phyloP scores from a whole-genome alignment of 768 basidiomycete species.

The Leccinum sublutescens region DNA sequence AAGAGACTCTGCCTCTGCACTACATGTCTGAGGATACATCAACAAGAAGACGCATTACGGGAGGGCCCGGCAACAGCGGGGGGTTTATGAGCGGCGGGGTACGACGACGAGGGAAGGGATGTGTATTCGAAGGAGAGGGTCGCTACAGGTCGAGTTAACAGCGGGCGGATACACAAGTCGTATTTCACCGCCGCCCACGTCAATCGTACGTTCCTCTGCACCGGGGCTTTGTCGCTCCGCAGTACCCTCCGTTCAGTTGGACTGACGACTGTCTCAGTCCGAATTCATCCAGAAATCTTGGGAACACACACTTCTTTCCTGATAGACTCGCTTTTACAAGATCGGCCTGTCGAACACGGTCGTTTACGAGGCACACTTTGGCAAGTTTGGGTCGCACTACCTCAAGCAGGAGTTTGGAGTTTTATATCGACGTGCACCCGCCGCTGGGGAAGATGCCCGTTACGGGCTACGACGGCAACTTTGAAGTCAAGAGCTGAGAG shows the following conservation, averaged over 20 bases:
- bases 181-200: slow-evolving; percentile 64
- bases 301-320: slow-evolving; percentile 85
- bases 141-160: slow-evolving; percentile 41
- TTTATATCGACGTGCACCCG: slow-evolving; percentile 97
- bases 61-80: slow-evolving; percentile 33
- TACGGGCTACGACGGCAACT: slow-evolving; percentile 87
- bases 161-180: slow-evolving; percentile 60
- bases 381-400: slow-evolving; percentile 98
- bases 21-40: slow-evolving; percentile 54
- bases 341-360: slow-evolving; percentile 86
- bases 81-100: slow-evolving; percentile 37
- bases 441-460: slow-evolving; percentile 99
- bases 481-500: slow-evolving; percentile 93
- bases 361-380: slow-evolving; percentile 99
- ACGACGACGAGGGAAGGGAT: slow-evolving; percentile 67
- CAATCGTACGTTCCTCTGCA: slow-evolving; percentile 44
- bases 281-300: slow-evolving; percentile 19
- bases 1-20: slow-evolving; percentile 50
- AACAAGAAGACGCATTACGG: slow-evolving; percentile 43
- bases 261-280: slow-evolving; percentile 1
- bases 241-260: not conserved
- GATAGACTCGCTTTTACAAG: slow-evolving; percentile 92
- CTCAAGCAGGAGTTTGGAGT: slow-evolving; percentile 86
- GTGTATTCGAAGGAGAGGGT: slow-evolving; percentile 50
- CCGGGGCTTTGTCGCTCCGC: slow-evolving; percentile 3